Conservation (phyloP, 345 rosid species). For the Trapa bicornis region DNA sequence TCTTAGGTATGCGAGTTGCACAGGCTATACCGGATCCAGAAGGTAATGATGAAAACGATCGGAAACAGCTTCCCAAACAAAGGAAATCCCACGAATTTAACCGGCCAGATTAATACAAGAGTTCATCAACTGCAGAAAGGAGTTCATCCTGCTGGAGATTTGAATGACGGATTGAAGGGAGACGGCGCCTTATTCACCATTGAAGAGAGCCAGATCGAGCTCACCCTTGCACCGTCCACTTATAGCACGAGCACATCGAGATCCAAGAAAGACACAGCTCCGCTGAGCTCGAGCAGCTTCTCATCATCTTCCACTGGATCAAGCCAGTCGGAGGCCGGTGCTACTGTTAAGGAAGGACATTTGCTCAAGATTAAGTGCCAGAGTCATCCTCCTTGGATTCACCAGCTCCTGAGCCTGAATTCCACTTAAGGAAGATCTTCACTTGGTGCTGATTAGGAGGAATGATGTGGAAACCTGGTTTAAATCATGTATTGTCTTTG, state of each 20-base stretch:
- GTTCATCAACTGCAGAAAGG: constrained; percentile 5
- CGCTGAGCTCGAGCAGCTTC: constrained; percentile 41
- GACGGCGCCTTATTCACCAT: constrained; percentile 21
- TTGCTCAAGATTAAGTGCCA: constrained; percentile 33
- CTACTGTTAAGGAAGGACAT: constrained; percentile 32
- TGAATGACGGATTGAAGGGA: constrained; percentile 23
- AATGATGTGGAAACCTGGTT: constrained; percentile 17
- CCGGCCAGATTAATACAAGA: not conserved
- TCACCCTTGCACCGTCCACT: constrained; percentile 64
- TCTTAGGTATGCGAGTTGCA: constrained; percentile 79
- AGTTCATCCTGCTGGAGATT: constrained; percentile 21
- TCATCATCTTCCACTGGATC: constrained; percentile 72
- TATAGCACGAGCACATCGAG: constrained; percentile 26
- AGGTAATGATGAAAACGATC: constrained; percentile 57
- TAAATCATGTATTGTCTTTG: not conserved
- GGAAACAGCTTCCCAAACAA: constrained; percentile 11
- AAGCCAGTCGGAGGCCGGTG: constrained; percentile 14
- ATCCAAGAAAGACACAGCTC: constrained; percentile 23
- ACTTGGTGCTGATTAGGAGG: not conserved
- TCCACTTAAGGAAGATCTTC: constrained; percentile 9
- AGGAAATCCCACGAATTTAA: not conserved
- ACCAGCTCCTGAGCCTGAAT: constrained; percentile 67
- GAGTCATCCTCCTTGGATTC: constrained; percentile 71
- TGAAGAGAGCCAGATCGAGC: constrained; percentile 78
- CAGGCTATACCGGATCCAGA: constrained; percentile 72